These are phyloP conservation scores for Lipomyces mesembrius DNA, from an alignment of 805 yeast genomes.

Conservation along the genomic window DNA sequence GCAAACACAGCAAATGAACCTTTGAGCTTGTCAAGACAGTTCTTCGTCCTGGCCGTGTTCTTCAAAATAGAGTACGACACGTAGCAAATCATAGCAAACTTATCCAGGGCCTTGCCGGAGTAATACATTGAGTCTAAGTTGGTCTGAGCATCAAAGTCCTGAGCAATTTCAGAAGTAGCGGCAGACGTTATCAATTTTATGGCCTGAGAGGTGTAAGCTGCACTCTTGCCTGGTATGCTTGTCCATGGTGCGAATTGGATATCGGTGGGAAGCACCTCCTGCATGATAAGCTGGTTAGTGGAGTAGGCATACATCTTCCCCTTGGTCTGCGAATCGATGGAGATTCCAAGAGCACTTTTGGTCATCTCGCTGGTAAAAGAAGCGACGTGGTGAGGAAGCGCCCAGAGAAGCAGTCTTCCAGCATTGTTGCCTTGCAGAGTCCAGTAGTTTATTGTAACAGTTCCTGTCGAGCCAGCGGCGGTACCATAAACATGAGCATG, in stretches of 20 bases:
- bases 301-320: slow-evolving; percentile 50
- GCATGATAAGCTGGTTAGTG: slow-evolving; percentile 44
- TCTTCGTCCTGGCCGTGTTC: slow-evolving; percentile 57
- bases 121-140: slow-evolving; percentile 85
- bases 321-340: slow-evolving; percentile 55
- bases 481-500: slow-evolving; percentile 53
- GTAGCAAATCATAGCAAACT: slow-evolving; percentile 84
- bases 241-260: slow-evolving; percentile 68
- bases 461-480: slow-evolving; percentile 21
- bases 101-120: slow-evolving; percentile 85
- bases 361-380: slow-evolving; percentile 46
- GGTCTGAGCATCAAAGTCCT: slow-evolving; percentile 61
- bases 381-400: slow-evolving; percentile 68
- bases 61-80: slow-evolving; percentile 68
- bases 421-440: slow-evolving; percentile 48
- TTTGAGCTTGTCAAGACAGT: slow-evolving; percentile 63
- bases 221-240: slow-evolving; percentile 49
- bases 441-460: slow-evolving; percentile 21
- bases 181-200: slow-evolving; percentile 51
- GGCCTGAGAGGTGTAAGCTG: slow-evolving; percentile 50
- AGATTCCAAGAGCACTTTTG: slow-evolving; percentile 44
- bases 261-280: slow-evolving; percentile 49
- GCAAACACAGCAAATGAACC: slow-evolving; percentile 72
- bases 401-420: slow-evolving; percentile 57
- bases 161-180: slow-evolving; percentile 58